A percentile compares a stretch with the other conserved stretches of the same genome.
Evolutionary conservation across 306 rosid genomes (phyloP).

Genomic region (Begonia masoniana): DNA sequence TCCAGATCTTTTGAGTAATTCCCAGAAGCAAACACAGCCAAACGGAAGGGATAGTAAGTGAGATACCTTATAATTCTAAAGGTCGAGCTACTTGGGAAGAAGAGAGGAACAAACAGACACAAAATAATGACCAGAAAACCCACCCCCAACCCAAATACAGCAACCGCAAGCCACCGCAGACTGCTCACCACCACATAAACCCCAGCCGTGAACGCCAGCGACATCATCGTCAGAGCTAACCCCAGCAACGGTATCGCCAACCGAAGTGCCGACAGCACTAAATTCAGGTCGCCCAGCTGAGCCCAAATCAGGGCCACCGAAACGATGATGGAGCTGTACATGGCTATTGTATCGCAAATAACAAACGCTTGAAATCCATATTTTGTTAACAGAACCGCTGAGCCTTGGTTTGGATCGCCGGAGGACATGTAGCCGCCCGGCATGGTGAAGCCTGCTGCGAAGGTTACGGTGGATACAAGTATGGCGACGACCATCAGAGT

Average conservation of each 20-base stretch:
- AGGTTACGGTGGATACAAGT: conserved; percentile 16
- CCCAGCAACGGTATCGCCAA: conserved; percentile 15
- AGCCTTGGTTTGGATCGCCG: not conserved
- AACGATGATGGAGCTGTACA: conserved; percentile 12
- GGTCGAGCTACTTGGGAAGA: conserved; percentile 1
- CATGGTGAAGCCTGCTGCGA: conserved; percentile 21
- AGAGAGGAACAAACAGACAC: not conserved
- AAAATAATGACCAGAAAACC: not conserved
- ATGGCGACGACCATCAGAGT: conserved; percentile 15
- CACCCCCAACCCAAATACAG: conserved; percentile 1
- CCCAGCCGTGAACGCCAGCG: conserved; percentile 21
- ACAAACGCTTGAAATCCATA: conserved; percentile 9
- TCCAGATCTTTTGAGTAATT: not conserved
- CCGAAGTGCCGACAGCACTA: not conserved
- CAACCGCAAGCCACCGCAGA: conserved; percentile 10
- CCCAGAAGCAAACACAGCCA: no score
- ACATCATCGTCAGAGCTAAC: conserved; percentile 9
- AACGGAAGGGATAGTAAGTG: conserved; percentile 1
- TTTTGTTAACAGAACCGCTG: conserved; percentile 2
- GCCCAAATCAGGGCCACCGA: conserved; percentile 24
- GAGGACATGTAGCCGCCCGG: conserved; percentile 10
- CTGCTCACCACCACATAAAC: not conserved
- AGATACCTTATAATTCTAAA: not conserved
- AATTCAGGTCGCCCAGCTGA: conserved; percentile 6
- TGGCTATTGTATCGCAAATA: conserved; percentile 16